phyloP scores from a whole-genome alignment of 1,139 yeast species.

The Suhomyces yuchorum region DNA sequence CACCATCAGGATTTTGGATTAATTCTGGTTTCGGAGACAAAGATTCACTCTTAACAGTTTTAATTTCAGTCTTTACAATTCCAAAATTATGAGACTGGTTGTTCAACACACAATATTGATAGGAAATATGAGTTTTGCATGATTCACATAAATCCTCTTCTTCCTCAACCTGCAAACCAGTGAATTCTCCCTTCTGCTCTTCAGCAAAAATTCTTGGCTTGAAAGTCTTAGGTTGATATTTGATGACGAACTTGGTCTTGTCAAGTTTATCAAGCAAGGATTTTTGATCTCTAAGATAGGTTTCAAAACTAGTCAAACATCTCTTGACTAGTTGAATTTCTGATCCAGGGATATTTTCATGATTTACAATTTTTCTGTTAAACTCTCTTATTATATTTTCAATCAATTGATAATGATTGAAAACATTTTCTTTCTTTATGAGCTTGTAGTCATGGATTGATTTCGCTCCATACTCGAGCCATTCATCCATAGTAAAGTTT shows the following conservation, averaged over 20 bases:
- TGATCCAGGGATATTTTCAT: conserved; percentile 3
- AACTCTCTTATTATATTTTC: conserved; percentile 39
- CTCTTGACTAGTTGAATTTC: conserved; percentile 23
- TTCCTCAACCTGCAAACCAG: conserved; percentile 27
- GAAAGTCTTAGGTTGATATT: conserved; percentile 19
- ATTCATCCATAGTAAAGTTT: conserved; percentile 68
- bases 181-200: conserved; percentile 21
- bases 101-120: conserved; percentile 39
- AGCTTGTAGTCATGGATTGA: conserved; percentile 58
- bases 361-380: conserved; percentile 8
- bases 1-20: background rate
- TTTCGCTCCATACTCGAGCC: conserved; percentile 66
- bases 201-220: conserved; percentile 21
- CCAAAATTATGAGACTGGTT: conserved; percentile 30
- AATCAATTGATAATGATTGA: conserved; percentile 46
- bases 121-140: conserved; percentile 43
- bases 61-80: conserved; percentile 7
- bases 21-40: conserved; percentile 6
- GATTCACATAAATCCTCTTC: conserved; percentile 43
- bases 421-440: conserved; percentile 60
- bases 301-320: conserved; percentile 31
- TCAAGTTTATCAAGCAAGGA: conserved; percentile 14
- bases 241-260: conserved; percentile 15
- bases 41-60: conserved; percentile 1
- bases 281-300: conserved; percentile 23